Evolutionary conservation across 2,329 filamentous ascomycete species (phyloP), one percentile per base, ranked within the genome.

Genomic region (Podosphaera aphanis): DNA sequence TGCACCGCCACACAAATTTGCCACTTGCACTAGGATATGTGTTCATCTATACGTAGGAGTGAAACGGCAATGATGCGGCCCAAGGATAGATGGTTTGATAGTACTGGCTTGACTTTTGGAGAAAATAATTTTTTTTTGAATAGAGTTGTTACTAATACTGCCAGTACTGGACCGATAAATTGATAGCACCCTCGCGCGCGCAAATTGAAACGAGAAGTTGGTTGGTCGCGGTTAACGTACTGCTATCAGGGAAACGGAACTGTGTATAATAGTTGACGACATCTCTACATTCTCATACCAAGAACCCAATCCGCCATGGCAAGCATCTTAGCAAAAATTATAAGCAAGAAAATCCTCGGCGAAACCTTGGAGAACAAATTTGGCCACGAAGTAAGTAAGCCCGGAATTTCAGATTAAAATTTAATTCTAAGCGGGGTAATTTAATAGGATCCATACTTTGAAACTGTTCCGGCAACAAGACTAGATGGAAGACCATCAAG

Each of bases 381-480:
- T 51, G 73, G 72, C 47, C 64, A 64, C 53, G 70, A 69, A 58
- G 71, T 73, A 62, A 49, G 60, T 55, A 51, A 46, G 23, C 16
- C 25, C 16, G 5, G 13, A 31, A 19, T 29, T 41, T 15, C 13
- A 19, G 29, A 15, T n/a, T 11, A 33, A 33, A 33, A 13, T 33
- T n/a, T 33, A 6, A 33, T 13, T 33, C 15, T 33, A 33, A 33
- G 49, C 25, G 3, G 41, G 42, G 41, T 42, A n/a, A n/a, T n/a
- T n/a, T 20, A 37, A 37, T 11, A 94, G 83, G 86, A 95, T 59
- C 85, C 86, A 5, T 93, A 85, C 64, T 93, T 86, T 56, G 83
- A 93, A 60, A 69, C 76, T 53, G 76, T 93, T 31, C 76, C 78
- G 19, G 78, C 86, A 37, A 82, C 80, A 7, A 71, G 75, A 50